Evolutionary conservation across 768 basidiomycete species (phyloP).

Genomic region (Lactarius evosmus): DNA sequence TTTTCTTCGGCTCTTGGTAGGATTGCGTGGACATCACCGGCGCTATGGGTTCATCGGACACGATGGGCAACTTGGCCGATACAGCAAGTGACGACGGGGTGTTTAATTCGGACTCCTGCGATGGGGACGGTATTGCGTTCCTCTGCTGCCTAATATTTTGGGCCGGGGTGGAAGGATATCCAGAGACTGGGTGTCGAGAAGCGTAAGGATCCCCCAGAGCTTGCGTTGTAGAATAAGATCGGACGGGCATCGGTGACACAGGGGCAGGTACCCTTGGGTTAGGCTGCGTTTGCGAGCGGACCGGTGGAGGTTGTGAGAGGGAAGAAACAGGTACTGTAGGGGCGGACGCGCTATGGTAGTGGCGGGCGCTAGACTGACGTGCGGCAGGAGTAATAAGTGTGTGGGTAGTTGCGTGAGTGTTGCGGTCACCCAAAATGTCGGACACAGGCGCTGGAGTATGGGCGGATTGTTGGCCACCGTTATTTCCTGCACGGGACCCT

Average conservation of each 20-base stretch:
- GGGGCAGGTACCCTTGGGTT: conserved; percentile 6
- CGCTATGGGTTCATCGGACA: conserved; percentile 21
- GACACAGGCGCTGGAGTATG: neutral
- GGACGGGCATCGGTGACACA: conserved; percentile 23
- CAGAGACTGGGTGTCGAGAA: conserved; percentile 10
- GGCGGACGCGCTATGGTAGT: conserved; percentile 21
- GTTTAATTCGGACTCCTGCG: conserved; percentile 27
- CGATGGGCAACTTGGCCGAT: conserved; percentile 22
- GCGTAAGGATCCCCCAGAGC: conserved; percentile 8
- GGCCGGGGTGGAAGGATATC: conserved; percentile 19
- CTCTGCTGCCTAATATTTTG: conserved; percentile 16
- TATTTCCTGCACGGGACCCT: neutral
- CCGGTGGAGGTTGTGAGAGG: conserved; percentile 6
- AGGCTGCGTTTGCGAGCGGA: conserved; percentile 25
- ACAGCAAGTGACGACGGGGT: conserved; percentile 28
- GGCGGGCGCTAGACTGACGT: conserved; percentile 24
- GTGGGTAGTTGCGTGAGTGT: neutral
- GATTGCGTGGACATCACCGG: conserved; percentile 26
- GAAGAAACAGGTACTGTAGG: conserved; percentile 18
- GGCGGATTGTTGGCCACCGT: conserved; percentile 9
- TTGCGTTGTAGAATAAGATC: conserved; percentile 22
- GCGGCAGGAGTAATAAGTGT: neutral
- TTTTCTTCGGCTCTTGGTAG: conserved; percentile 28
- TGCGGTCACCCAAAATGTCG: conserved; percentile 8
- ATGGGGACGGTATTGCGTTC: conserved; percentile 23